Evolutionary conservation across 805 yeast genomes (phyloP).

Genomic region (Saccharomyces kudriavzevii): DNA sequence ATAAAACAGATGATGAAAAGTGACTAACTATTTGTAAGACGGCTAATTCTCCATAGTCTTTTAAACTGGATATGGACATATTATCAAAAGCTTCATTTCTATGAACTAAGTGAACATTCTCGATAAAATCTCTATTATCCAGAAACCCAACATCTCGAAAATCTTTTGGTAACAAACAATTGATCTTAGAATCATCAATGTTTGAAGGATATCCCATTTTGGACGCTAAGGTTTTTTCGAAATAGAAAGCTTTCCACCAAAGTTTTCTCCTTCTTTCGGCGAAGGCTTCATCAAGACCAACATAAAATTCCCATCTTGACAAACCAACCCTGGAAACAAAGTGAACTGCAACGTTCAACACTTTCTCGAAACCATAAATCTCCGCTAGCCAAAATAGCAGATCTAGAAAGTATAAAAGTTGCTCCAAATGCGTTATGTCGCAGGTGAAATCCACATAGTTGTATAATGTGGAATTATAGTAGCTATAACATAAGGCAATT

Average conservation of each 20-base stretch:
- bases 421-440: conserved; percentile 20
- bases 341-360: conserved; percentile 17
- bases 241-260: conserved; percentile 27
- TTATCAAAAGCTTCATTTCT: conserved; percentile 10
- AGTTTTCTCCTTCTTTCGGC: conserved; percentile 25
- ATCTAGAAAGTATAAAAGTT: conserved; percentile 18
- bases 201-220: conserved; percentile 17
- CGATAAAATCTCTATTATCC: conserved; percentile 15
- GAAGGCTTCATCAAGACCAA: conserved; percentile 24
- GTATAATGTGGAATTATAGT: conserved; percentile 21
- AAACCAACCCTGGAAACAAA: conserved; percentile 24
- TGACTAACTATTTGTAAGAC: conserved; percentile 12
- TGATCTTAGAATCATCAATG: conserved; percentile 17
- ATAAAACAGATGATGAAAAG: conserved; percentile 18
- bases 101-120: conserved; percentile 8
- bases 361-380: conserved; percentile 16
- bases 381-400: conserved; percentile 23
- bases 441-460: conserved; percentile 10
- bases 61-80: conserved; percentile 8
- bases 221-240: conserved; percentile 15
- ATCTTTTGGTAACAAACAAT: conserved; percentile 20
- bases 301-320: conserved; percentile 29
- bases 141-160: conserved; percentile 21
- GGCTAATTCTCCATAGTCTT: conserved; percentile 18
- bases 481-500: conserved; percentile 17